Base-by-base conservation (phyloP, 805 yeast species). In the Wickerhamiella hasegawae region DNA sequence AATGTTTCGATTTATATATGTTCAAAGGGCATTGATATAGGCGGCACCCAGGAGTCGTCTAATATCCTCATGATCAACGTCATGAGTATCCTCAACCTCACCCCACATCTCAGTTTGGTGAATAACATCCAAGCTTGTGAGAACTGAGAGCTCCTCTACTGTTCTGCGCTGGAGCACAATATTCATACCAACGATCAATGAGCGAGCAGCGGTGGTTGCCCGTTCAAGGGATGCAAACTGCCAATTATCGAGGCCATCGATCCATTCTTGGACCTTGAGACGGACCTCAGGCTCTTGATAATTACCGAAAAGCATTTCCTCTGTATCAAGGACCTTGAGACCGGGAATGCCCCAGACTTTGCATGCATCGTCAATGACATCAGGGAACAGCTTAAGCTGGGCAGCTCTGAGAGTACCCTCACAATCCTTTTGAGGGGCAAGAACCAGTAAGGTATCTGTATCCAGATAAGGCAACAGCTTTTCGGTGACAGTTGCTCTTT, bases 31-130 rank as follows among this genome's bases (percentile, higher is more conserved):
- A n/a, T n/a, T n/a, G n/a, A n/a, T n/a, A n/a, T n/a, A n/a, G 20
- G 94, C 85, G 44, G 83, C 69, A 24, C 87, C 74, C 32, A 90
- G 66, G 49, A 75, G 73, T 56, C 96, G 73, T 49, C 82, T 65
- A 47, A 92, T 66, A 47, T 90, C 96, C 27, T 76, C 93, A 55
- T 78, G 76, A 49, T 82, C 93, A n/a, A 90, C 96, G 54, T 90
- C 98, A 53, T 90, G 98, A 2, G 97, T 83, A 51, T 90, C 98
- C 59, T 90, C 97, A 18, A 87, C 97, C 57, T 87, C 96, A 22
- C 98, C 98, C 98, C 98, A 90, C 50, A 75, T 69, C 17, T 72
- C 73, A 24, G 93, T 80, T 58, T 90, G 99, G 57, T 70, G 71
- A 23, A 76, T 73, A 11, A 76, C 75, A 52, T 90, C 99, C 47